These are phyloP conservation scores for Lactarius akahatsu DNA, from an alignment of 768 basidiomycete species.

Conservation along the genomic window DNA sequence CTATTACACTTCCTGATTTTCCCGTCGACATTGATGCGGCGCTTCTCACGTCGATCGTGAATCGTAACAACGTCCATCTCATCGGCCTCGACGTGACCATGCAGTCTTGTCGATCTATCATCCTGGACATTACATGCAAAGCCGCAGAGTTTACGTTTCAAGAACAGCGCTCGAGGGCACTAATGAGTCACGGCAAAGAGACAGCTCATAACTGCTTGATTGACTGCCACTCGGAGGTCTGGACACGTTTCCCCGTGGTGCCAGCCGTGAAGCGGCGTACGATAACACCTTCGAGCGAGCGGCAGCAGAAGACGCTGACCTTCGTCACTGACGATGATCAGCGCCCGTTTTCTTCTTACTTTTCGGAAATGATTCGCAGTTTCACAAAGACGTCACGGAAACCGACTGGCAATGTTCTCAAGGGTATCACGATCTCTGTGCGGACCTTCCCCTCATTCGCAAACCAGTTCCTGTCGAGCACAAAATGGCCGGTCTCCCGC, in stretches of 20 bases:
- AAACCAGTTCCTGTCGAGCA: slow-evolving; percentile 8
- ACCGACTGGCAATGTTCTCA: slow-evolving; percentile 48
- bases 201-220: slow-evolving; percentile 42
- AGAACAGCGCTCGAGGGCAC: slow-evolving; percentile 38
- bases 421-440: slow-evolving; percentile 39
- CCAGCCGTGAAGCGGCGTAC: slow-evolving; percentile 13
- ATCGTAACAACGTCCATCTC: slow-evolving; percentile 44
- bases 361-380: slow-evolving; percentile 42
- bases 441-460: slow-evolving; percentile 35
- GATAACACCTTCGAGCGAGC: slow-evolving; percentile 28
- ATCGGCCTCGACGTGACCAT: slow-evolving; percentile 40
- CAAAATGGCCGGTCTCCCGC: slow-evolving; percentile 35
- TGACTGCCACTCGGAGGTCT: slow-evolving; percentile 16
- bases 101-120: slow-evolving; percentile 42
- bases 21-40: slow-evolving; percentile 29
- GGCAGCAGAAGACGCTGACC: slow-evolving; percentile 38
- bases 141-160: slow-evolving; percentile 57
- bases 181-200: slow-evolving; percentile 22
- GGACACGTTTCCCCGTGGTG: slow-evolving; percentile 23
- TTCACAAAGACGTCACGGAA: slow-evolving; percentile 55
- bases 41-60: slow-evolving; percentile 48
- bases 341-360: slow-evolving; percentile 43
- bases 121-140: slow-evolving; percentile 53
- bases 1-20: slow-evolving; percentile 36
- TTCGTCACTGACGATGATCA: slow-evolving; percentile 46